A percentile compares a stretch with the other conserved stretches of the same genome.
Conservation (phyloP, 352 stramenopile species). For the Pythium folliculosum region DNA sequence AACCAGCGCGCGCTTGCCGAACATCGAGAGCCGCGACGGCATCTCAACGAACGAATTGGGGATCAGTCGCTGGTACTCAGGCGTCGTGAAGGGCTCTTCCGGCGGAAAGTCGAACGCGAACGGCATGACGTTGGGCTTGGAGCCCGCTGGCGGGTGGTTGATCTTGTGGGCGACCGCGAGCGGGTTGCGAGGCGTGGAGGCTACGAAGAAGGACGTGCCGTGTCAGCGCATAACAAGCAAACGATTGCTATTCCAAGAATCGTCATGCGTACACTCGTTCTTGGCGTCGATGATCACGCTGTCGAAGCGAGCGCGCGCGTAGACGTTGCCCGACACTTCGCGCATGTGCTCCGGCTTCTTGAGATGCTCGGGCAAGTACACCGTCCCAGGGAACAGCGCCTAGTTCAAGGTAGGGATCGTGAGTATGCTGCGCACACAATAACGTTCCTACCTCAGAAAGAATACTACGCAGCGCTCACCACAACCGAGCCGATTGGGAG, state of each 20-base stretch:
- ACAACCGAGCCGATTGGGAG: slow-evolving; percentile 72
- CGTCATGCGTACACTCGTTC: slow-evolving; percentile 48
- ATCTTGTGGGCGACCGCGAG: slow-evolving; percentile 85
- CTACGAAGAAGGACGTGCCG: slow-evolving; percentile 25
- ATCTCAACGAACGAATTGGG: slow-evolving; percentile 83
- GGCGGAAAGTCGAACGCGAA: slow-evolving; percentile 84
- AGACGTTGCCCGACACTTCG: slow-evolving; percentile 77
- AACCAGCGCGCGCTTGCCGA: slow-evolving; percentile 84
- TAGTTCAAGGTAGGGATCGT: slow-evolving; percentile 20
- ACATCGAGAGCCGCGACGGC: slow-evolving; percentile 79
- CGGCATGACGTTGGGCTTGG: slow-evolving; percentile 74
- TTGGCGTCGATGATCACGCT: slow-evolving; percentile 87
- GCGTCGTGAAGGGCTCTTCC: slow-evolving; percentile 72
- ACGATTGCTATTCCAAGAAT: not conserved
- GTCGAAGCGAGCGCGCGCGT: slow-evolving; percentile 79
- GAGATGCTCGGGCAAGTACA: slow-evolving; percentile 86
- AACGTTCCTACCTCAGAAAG: too few species aligned
- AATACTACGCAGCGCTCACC: slow-evolving; percentile 32
- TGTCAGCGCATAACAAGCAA: not conserved
- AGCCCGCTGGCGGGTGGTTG: slow-evolving; percentile 75
- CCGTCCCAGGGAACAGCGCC: slow-evolving; percentile 75
- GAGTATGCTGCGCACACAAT: too few species aligned
- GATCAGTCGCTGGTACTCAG: slow-evolving; percentile 66
- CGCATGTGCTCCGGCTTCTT: slow-evolving; percentile 76
- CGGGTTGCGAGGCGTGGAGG: slow-evolving; percentile 57